Evolutionary conservation across 1,139 yeast genomes (phyloP), one percentile per base, ranked within the genome.

Genomic region (Suhomyces atakaporum): DNA sequence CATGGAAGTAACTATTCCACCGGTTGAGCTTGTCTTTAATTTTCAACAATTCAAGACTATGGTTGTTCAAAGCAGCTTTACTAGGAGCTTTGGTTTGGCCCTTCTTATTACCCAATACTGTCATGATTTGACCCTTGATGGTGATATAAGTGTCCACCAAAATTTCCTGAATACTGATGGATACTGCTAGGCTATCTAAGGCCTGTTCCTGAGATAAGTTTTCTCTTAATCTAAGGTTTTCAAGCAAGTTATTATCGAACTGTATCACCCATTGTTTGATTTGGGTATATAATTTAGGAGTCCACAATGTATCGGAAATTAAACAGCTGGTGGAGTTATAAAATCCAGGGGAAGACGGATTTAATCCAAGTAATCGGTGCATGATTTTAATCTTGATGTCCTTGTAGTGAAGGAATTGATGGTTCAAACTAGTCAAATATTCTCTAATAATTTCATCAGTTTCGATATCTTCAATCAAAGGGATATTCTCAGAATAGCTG

Each of bases 121-220:
- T 27, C 15, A 58, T 42, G 32, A 62, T 48, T 45, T 66, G 60
- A 25, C 50, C 38, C 49, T 69, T 60, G 33, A 60, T 37, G 22
- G 54, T 41, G n/a, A 74, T 58, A 44, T 61, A 74, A 3, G 50
- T 44, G 50, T 86, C 86, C 0, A 80, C 69, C 19, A 84, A 54
- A 0, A 82, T 47, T 48, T 86, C 96, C 45, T 69, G 72, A 0
- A 83, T 52, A 0, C 69, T 53, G 1, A 64, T 53, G 2, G 60
- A 44, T 7, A 62, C 43, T 2, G 48, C 42, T 16, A 49, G 30
- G 9, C 35, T 35, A 8, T 26, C 23, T 12, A 35, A 16, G 8
- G 13, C 19, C 7, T 21, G 25, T 7, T 21, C 24, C 8, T 11
- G 27, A 20, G 35, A 22, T 12, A n/a, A 14, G 5, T 31, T 13